Evolutionary conservation across 768 basidiomycete species (phyloP), one percentile per base, ranked within the genome.

Genomic region (Neoboletus brunneissimus): DNA sequence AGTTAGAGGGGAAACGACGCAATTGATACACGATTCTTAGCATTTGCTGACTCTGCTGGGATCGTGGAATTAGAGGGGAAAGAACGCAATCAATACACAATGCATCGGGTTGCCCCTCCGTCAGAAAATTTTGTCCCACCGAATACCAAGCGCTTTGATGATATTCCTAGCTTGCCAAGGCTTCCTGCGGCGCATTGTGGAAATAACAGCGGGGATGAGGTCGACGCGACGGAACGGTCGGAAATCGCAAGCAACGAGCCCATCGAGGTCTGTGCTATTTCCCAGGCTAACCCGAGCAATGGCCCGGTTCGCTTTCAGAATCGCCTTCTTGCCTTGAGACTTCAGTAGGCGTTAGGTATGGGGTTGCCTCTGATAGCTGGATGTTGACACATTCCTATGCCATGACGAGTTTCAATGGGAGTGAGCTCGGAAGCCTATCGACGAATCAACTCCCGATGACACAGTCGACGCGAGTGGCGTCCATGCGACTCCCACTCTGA

Each of bases 381-480:
- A 41, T 37, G 12, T 18, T 37, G 22, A 37, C 27, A 23, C 18
- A 8, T 44, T 32, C 40, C 2, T 41, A 12, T n/a, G 37, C 40
- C 27, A 95, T 91, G 93, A 94, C 64, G 94, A 97, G 70, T 89
- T 98, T 64, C 88, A 93, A 96, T 98, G 94, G 93, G 94, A 72
- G 81, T 97, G 12, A 32, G 32, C 32, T 32, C 32, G 18, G 18
- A n/a, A 18, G 37, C 37, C 18, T 16, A 8, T 18, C 16, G 35
- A 18, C n/a, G 12, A 20, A 42, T 75, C 97, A 55, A 83, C 84
- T 0, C 89, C 88, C 0, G 81, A 84, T 48, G 91, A 96, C 27
- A 27, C 27, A 92, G 91, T 97, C 3, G 91, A 97, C 60, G 84
- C 85, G 88, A 64, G 64, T 48, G 68, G 52, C 40, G 60, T 74